Percentiles rank a stretch among this genome's conserved stretches.
phyloP scores from a whole-genome alignment of 305 asterid species.

The Lippia alba region DNA sequence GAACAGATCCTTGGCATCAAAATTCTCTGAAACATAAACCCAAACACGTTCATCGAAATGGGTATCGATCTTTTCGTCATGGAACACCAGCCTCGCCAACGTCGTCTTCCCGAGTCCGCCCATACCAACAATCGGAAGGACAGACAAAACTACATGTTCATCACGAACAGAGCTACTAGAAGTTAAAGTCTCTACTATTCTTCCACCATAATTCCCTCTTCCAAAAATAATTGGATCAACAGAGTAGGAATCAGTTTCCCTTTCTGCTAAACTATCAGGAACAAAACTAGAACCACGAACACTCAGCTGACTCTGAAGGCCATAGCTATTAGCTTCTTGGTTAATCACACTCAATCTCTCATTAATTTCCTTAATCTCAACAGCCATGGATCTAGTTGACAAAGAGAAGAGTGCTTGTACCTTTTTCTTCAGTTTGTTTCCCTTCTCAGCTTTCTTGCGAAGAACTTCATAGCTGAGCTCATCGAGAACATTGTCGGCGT shows the following conservation, averaged over 20 bases:
- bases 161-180: too few relatives aligned
- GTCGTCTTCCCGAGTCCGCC: slow-evolving; percentile 50
- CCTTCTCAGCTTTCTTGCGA: not conserved
- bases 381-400: slow-evolving; percentile 16
- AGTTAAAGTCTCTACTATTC: too few relatives aligned
- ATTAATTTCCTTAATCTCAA: slow-evolving; percentile 30
- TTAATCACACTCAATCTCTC: slow-evolving; percentile 13
- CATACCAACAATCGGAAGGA: slow-evolving; percentile 42
- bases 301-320: slow-evolving; percentile 17
- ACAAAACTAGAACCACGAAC: not conserved
- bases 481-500: slow-evolving; percentile 21
- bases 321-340: slow-evolving; percentile 6
- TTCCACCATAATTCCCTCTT: too few relatives aligned
- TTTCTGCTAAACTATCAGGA: not conserved
- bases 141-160: slow-evolving; percentile 3
- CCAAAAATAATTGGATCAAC: too few relatives aligned
- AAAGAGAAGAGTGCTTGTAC: slow-evolving; percentile 6
- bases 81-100: slow-evolving; percentile 34
- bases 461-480: slow-evolving; percentile 12
- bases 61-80: not conserved
- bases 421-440: slow-evolving; percentile 7
- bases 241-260: too few relatives aligned
- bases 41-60: slow-evolving; percentile 34
- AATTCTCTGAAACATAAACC: slow-evolving; percentile 34
- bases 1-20: not conserved